Evolutionary conservation across 345 rosid species (phyloP).

Genomic region (Moringa oleifera): DNA sequence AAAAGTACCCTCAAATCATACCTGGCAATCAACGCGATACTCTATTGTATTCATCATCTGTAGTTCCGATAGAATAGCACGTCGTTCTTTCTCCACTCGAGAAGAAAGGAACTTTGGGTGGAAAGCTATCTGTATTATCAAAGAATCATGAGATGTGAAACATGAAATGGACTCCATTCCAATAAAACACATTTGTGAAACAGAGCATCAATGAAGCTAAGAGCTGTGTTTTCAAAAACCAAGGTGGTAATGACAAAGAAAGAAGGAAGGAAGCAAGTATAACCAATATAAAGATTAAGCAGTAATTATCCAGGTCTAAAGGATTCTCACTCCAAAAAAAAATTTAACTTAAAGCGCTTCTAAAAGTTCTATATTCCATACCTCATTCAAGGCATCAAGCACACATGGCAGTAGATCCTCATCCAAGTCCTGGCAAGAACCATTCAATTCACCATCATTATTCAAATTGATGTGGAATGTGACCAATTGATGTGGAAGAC

Average conservation of each 20-base stretch:
- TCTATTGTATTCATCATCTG: constrained; percentile 99
- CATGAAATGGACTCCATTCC: neutral
- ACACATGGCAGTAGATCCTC: constrained; percentile 81
- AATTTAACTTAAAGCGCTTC: neutral
- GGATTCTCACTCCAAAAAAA: neutral
- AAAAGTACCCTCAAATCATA: constrained; percentile 21
- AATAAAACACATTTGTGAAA: neutral
- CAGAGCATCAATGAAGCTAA: neutral
- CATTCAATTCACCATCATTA: constrained; percentile 21
- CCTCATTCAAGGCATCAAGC: constrained; percentile 96
- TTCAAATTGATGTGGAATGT: neutral
- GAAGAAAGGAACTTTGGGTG: constrained; percentile 92
- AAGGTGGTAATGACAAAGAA: neutral
- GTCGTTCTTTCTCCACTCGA: constrained; percentile 94
- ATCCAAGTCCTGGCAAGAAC: constrained; percentile 63
- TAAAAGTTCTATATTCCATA: constrained; percentile 14
- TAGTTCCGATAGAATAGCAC: constrained; percentile 97
- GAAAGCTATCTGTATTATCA: constrained; percentile 75
- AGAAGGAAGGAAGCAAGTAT: neutral
- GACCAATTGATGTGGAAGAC: neutral
- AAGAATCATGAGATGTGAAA: neutral
- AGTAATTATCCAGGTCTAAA: neutral
- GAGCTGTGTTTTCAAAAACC: neutral
- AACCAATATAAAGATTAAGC: neutral
- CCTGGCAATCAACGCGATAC: constrained; percentile 99